Base-by-base conservation (phyloP, 73 alveolate genomes). In the Paramecium pentaurelia region DNA sequence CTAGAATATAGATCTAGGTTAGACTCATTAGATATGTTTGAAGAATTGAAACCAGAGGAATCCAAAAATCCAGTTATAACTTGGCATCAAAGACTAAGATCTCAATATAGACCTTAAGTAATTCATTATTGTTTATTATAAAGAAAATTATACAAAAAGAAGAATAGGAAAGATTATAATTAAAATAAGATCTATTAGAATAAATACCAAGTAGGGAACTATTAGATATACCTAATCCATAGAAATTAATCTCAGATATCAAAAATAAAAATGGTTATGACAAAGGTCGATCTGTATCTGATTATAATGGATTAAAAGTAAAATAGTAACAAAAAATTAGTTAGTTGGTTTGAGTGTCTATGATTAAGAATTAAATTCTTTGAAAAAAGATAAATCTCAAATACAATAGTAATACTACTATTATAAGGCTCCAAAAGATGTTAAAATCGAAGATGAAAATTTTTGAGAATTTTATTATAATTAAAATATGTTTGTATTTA, bases 61-160 rank as follows among this genome's bases (percentile, higher is more conserved):
- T 73, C 87, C 0, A 34, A 44, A 73, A 37, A 73, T 16, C 87
- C 87, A 37, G 87, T 73, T 10, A 73, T 73, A 36, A 37, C 87
- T n/a, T 73, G 87, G 87, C 87, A 73, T 73, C 18, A 73, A 22
- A 34, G 87, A 36, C 10, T 73, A 73, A 73, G 87, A 73, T 73
- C 87, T 37, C 18, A 73, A 36, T 73, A 73, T 38, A 73, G 0
- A 3, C 87, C 87, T 37, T 64, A 64, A 64, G 84, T 64, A 28
- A 5, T 60, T 3, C 4, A 32, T 10, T 32, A 0, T 40, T 0
- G 49, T 64, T 11, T 64, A 11, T 32, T 0, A 64, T 1, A 16
- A 68, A 37, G 87, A 36, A 73, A 40, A 37, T 37, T 22, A 73
- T 73, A 4, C 28, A 73, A 38, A 73, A 73, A 44, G 87, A 73